phyloP scores from a whole-genome alignment of 148 eudicot genomes.

The Camellia sinensis region DNA sequence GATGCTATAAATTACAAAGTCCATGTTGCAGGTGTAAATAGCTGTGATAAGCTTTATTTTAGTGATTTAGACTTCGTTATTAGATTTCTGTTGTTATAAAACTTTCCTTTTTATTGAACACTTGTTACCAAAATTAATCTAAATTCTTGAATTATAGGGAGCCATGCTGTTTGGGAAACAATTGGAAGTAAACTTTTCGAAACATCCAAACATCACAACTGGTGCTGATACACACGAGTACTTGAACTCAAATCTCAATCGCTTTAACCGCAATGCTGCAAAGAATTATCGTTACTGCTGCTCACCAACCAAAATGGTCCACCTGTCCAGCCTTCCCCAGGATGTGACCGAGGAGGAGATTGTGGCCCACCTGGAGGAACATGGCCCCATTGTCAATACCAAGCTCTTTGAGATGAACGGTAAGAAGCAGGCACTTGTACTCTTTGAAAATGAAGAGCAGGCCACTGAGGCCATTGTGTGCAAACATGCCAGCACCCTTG shows the following conservation, averaged over 20 bases:
- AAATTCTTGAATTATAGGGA: slow-evolving; percentile 40
- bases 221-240: slow-evolving; percentile 89
- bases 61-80: background rate
- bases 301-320: slow-evolving; percentile 95
- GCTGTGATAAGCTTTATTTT: background rate
- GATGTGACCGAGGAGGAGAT: slow-evolving; percentile 88
- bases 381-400: slow-evolving; percentile 61
- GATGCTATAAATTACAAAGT: too few relatives aligned
- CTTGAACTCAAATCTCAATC: slow-evolving; percentile 85
- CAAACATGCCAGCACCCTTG: slow-evolving; percentile 88
- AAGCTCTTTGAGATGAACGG: slow-evolving; percentile 91
- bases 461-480: slow-evolving; percentile 94
- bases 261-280: slow-evolving; percentile 85
- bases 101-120: background rate
- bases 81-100: background rate
- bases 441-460: slow-evolving; percentile 84
- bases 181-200: slow-evolving; percentile 86
- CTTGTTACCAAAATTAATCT: too few relatives aligned
- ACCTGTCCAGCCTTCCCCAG: slow-evolving; percentile 78
- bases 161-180: slow-evolving; percentile 87
- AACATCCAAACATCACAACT: slow-evolving; percentile 75
- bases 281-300: slow-evolving; percentile 96
- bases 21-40: background rate
- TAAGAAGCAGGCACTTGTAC: slow-evolving; percentile 79
- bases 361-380: slow-evolving; percentile 71